Evolutionary conservation across 2,329 filamentous ascomycete genomes (phyloP).

Genomic region (Verticillium zaregamsianum): DNA sequence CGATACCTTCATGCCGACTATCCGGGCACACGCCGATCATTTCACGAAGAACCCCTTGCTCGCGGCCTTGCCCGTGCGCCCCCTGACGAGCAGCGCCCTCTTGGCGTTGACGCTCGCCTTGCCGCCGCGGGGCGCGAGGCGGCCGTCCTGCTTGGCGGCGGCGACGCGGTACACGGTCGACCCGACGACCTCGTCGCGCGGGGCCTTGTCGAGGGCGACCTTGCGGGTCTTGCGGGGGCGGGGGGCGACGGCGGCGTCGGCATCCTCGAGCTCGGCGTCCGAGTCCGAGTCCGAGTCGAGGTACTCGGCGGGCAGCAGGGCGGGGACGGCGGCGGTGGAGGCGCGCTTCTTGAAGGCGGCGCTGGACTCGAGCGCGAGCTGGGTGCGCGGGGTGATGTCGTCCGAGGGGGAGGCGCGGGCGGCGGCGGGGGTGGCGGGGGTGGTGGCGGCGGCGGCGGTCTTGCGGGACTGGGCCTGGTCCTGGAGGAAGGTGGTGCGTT

Average conservation of each 20-base stretch:
- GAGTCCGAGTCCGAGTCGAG: constrained; percentile 44
- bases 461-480: constrained; percentile 50
- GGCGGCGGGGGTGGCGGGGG: not conserved
- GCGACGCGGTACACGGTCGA: constrained; percentile 50
- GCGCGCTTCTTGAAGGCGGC: constrained; percentile 1
- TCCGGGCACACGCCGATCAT: not conserved
- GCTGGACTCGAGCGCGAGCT: constrained; percentile 3
- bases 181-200: constrained; percentile 45
- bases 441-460: constrained; percentile 12
- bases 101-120: constrained; percentile 38
- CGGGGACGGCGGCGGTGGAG: constrained; percentile 26
- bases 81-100: constrained; percentile 41
- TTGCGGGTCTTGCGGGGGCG: constrained; percentile 36
- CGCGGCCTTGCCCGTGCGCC: constrained; percentile 28
- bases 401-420: constrained; percentile 10
- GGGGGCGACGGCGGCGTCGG: constrained; percentile 15
- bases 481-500: constrained; percentile 50
- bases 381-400: constrained; percentile 11
- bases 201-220: constrained; percentile 30
- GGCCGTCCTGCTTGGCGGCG: constrained; percentile 33
- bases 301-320: constrained; percentile 48
- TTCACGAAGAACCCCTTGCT: constrained; percentile 41
- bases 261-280: constrained; percentile 19
- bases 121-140: constrained; percentile 43
- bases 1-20: too few relatives aligned